A percentile compares a stretch with the other conserved stretches of the same genome.
Conservation (phyloP, 495 filamentous ascomycete species). For the Podospora pseudocomata region DNA sequence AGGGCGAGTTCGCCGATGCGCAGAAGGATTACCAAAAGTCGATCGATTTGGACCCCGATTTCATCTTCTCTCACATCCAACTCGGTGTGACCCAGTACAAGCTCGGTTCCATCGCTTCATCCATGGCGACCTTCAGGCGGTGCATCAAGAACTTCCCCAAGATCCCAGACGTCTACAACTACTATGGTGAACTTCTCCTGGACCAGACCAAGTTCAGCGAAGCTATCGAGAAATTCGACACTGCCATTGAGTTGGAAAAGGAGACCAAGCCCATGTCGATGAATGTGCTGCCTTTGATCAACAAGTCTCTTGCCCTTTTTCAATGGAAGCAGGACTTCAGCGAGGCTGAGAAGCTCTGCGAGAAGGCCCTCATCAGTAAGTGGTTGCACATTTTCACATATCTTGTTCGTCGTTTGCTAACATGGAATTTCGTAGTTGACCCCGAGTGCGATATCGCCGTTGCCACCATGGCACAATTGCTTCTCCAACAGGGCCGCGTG, state of each 20-base stretch:
- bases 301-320: slow-evolving; percentile 95
- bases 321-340: slow-evolving; percentile 96
- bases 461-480: slow-evolving; percentile 97
- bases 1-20: slow-evolving; percentile 85
- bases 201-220: slow-evolving; percentile 95
- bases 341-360: slow-evolving; percentile 92
- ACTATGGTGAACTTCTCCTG: slow-evolving; percentile 96
- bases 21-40: slow-evolving; percentile 99
- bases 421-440: slow-evolving; percentile 64
- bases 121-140: slow-evolving; percentile 95
- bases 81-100: slow-evolving; percentile 99
- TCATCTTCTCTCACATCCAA: slow-evolving; percentile 99
- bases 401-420: slow-evolving; percentile 24
- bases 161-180: slow-evolving; percentile 98
- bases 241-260: slow-evolving; percentile 96
- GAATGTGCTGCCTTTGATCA: slow-evolving; percentile 96
- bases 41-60: slow-evolving; percentile 89
- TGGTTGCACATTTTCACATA: slow-evolving; percentile 16
- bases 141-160: slow-evolving; percentile 98
- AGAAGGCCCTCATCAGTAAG: slow-evolving; percentile 96
- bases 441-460: slow-evolving; percentile 99
- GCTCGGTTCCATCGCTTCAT: slow-evolving; percentile 96
- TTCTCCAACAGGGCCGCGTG: slow-evolving; percentile 96
- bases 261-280: slow-evolving; percentile 86
- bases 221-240: slow-evolving; percentile 98